Evolutionary conservation across 805 yeast species (phyloP), one percentile per base, ranked within the genome.

Genomic region (Saturnispora silvae): DNA sequence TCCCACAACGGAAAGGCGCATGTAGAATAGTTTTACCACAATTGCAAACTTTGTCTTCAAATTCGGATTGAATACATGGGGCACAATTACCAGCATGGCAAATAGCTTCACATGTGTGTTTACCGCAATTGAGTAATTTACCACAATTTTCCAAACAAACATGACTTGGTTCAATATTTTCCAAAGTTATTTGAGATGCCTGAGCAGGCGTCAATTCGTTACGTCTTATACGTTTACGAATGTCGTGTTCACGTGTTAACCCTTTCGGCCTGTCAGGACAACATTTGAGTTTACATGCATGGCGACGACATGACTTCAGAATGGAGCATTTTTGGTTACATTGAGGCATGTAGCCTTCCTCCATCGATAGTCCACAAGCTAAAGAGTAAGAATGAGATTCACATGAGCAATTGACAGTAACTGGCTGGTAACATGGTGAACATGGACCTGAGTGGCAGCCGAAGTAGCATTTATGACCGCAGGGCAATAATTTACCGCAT

Each of bases 1-100:
- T 72, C 11, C 95, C 95, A 60, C 95, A 84, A 45, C 95, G 62
- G 8, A 83, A 84, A 0, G 95, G 95, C 0, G 94, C 95, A 16
- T 67, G 68, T 5, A 84, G 65, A 3, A 81, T 68, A 0, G 95
- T 84, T 44, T 68, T 65, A 3, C 95, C 94, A 62, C 95, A 84
- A 34, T 78, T 69, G 51, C 95, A 84, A 3, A 75, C 70, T 46
- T 81, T 60, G 52, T 84, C 95, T 15, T 81, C 84, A 28, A 77
- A 72, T n/a, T 81, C 69, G 4, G 89, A 77, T 50, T 83, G 94
- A 34, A 81, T 54, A 53, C 95, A 84, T 10, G 86, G 81, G 3
- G 75, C 71, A 57, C 95, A 84, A 3, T 80, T 70, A 0, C 95
- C 95, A 11, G 72, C 61, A 55, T 84, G 95, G 48, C 94, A 84